These are phyloP conservation scores for Aspergillus brunneoviolaceus DNA, from an alignment of 2,329 filamentous ascomycete species.

Conservation along the genomic window DNA sequence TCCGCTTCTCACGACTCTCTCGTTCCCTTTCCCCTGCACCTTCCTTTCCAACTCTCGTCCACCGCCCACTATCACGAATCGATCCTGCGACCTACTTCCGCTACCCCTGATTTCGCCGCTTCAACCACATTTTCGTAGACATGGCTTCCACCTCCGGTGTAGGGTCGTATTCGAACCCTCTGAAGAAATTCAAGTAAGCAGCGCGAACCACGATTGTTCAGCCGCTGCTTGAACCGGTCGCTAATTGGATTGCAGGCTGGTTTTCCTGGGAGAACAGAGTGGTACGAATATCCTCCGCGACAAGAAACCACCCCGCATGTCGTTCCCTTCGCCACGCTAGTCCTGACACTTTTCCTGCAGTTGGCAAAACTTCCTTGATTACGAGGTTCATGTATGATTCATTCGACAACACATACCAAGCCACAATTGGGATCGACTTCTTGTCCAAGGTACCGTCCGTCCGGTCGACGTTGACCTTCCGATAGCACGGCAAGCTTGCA, in stretches of 20 bases:
- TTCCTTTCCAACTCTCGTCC: slow-evolving; percentile 8
- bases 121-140: slow-evolving; percentile 39
- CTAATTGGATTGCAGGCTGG: slow-evolving; percentile 63
- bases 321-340: not conserved
- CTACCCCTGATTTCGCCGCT: slow-evolving; percentile 35
- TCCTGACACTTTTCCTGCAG: slow-evolving; percentile 50
- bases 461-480: not conserved
- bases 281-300: slow-evolving; percentile 58
- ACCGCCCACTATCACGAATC: slow-evolving; percentile 9
- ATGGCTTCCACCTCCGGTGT: slow-evolving; percentile 75
- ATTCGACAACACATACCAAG: slow-evolving; percentile 99
- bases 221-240: slow-evolving; percentile 8
- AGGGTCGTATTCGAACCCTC: slow-evolving; percentile 93
- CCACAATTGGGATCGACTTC: slow-evolving; percentile 98
- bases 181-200: slow-evolving; percentile 98
- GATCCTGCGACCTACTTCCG: slow-evolving; percentile 8
- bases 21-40: slow-evolving; percentile 4
- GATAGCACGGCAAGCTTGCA: not conserved
- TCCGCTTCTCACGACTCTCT: slow-evolving; percentile 4
- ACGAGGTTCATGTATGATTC: slow-evolving; percentile 99
- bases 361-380: slow-evolving; percentile 97
- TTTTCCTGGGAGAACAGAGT: slow-evolving; percentile 97
- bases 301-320: not conserved
- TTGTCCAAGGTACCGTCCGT: slow-evolving; percentile 74
- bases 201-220: not conserved